phyloP scores from a whole-genome alignment of 1,139 yeast genomes.

The Taphrina communis region DNA sequence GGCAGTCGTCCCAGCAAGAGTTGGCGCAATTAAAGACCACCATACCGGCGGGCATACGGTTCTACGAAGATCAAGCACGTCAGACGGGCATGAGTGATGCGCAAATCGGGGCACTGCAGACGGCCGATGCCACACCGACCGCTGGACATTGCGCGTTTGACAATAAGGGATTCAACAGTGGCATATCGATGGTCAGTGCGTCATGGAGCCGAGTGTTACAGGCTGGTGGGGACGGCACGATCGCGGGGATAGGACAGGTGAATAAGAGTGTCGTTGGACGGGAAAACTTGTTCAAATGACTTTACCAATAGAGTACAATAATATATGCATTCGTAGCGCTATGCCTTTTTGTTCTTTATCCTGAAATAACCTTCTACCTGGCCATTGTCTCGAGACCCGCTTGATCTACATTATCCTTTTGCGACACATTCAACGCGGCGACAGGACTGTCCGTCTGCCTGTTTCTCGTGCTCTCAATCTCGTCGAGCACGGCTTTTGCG shows the following conservation, averaged over 20 bases:
- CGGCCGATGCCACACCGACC: slow-evolving; percentile 38
- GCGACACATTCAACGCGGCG: background rate
- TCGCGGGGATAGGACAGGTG: background rate
- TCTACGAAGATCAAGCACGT: slow-evolving; percentile 27
- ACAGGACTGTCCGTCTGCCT: slow-evolving; percentile 23
- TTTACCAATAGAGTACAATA: background rate
- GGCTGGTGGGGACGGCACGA: slow-evolving; percentile 16
- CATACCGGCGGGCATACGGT: slow-evolving; percentile 28
- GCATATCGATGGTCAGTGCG: slow-evolving; percentile 10
- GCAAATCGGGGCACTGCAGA: slow-evolving; percentile 17
- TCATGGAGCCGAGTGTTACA: slow-evolving; percentile 12
- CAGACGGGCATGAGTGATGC: slow-evolving; percentile 19
- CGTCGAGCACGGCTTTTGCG: slow-evolving; percentile 80
- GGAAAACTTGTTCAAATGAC: slow-evolving; percentile 11
- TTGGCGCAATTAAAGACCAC: slow-evolving; percentile 23
- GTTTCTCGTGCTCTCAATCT: slow-evolving; percentile 58
- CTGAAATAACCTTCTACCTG: background rate
- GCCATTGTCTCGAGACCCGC: slow-evolving; percentile 26
- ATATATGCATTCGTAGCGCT: slow-evolving; percentile 1
- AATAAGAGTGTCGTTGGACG: slow-evolving; percentile 13
- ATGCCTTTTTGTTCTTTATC: background rate
- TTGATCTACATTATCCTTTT: slow-evolving; percentile 19
- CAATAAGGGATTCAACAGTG: slow-evolving; percentile 35
- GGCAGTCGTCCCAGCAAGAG: slow-evolving; percentile 37
- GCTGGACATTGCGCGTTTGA: slow-evolving; percentile 33